phyloP scores from a whole-genome alignment of 306 rosid genomes.

The Trichosanthes truncata region DNA sequence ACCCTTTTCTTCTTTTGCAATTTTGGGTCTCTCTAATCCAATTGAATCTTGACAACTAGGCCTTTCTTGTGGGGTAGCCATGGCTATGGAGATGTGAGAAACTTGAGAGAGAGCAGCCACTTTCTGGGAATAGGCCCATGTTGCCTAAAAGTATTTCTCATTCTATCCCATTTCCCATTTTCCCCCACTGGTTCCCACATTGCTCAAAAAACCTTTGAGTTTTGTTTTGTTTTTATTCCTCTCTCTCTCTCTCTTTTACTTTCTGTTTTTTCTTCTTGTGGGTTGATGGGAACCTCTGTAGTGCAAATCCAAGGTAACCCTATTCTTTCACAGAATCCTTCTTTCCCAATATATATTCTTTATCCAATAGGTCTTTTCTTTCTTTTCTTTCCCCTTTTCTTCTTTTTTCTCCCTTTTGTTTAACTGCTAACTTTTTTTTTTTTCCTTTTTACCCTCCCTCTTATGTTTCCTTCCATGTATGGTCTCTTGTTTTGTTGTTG shows the following conservation, averaged over 20 bases:
- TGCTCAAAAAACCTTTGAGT: not conserved
- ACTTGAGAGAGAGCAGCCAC: not conserved
- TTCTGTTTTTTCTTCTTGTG: not conserved
- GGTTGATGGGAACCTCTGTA: constrained; percentile 15
- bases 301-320: constrained; percentile 23
- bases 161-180: not conserved
- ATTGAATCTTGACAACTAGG: not conserved
- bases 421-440: not conserved
- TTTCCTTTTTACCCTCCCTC: not conserved
- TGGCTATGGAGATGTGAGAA: not conserved
- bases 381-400: not conserved
- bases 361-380: not conserved
- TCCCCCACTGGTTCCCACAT: not conserved
- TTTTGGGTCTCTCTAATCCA: not conserved
- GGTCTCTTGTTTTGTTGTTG: not conserved
- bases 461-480: not conserved
- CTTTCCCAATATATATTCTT: constrained; percentile 12
- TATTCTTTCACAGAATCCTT: constrained; percentile 23
- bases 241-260: not conserved
- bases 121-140: not conserved
- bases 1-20: not conserved
- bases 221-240: not conserved
- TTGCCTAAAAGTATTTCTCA: not conserved
- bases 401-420: not conserved
- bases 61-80: not conserved